Base-by-base conservation (phyloP, 257 asterid species). In the Orobanche coerulescens region DNA sequence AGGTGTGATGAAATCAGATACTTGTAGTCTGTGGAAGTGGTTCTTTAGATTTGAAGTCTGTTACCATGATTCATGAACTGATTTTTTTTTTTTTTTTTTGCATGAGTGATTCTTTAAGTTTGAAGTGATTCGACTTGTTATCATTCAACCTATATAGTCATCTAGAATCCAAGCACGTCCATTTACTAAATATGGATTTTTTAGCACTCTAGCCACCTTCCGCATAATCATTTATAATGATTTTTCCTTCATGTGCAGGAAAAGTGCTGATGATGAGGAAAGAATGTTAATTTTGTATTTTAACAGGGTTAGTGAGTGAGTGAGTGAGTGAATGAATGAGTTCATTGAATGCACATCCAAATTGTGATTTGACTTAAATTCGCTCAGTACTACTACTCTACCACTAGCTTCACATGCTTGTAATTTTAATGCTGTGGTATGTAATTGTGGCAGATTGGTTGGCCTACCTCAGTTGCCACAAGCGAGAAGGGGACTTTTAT, bases 401-500 rank as follows among this genome's bases (percentile, higher is more conserved):
- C 51, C 22, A 19, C 10, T 43, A 1, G 25, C 15, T 23, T 60
- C 53, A 63, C 26, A 4, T 48, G 61, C 44, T 40, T 47, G 57
- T 70, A 31, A 60, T 58, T n/a, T 37, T 31, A 52, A 56, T 64
- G 13, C 26, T 39, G 9, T 54, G 5, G 40, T 2, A 36, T 43
- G 2, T 65, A n/a, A 69, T 61, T 68, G 51, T 42, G 72, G 66
- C 86, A 88, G 98, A 84, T 92, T 78, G 96, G 96, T 69, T 92
- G 98, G 98, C 98, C 98, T 61, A 88, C 95, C 66, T 81, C 96
- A 50, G 81, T 92, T 59, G 86, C 98, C 68, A 88, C 97, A 9
- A 86, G 69, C 62, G 98, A 92, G 89, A 81, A 89, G 74, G 86
- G 72, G 52, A 46, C 80, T 60, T 92, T 92, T 57, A 58, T 84